phyloP scores from a whole-genome alignment of 2,329 filamentous ascomycete species.

The Talaromyces rugulosus region DNA sequence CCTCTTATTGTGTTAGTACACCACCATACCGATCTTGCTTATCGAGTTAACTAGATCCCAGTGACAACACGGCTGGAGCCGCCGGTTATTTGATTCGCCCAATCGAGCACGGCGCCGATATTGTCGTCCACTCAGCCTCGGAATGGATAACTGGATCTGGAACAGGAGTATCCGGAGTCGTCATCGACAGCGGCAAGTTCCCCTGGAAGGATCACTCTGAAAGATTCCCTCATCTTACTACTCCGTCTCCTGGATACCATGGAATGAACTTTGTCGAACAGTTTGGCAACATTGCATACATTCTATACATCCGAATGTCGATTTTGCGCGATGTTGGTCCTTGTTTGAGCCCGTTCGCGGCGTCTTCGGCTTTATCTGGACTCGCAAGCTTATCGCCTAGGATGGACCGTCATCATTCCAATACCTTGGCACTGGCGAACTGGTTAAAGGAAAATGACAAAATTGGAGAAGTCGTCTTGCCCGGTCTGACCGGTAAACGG shows the following conservation, averaged over 20 bases:
- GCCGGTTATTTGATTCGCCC: slow-evolving; percentile 80
- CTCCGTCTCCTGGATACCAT: slow-evolving; percentile 79
- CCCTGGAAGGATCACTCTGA: slow-evolving; percentile 65
- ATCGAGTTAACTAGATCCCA: neutral
- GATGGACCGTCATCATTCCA: slow-evolving; percentile 72
- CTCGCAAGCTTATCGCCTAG: slow-evolving; percentile 75
- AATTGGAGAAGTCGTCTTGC: slow-evolving; percentile 80
- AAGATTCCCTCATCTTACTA: slow-evolving; percentile 77
- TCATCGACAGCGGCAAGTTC: slow-evolving; percentile 82
- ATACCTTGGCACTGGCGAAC: slow-evolving; percentile 66
- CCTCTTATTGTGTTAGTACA: slow-evolving; percentile 52
- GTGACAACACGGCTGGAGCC: slow-evolving; percentile 81
- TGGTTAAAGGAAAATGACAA: slow-evolving; percentile 72
- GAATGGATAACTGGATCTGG: slow-evolving; percentile 94
- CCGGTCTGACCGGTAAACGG: slow-evolving; percentile 45
- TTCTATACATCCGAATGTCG: slow-evolving; percentile 73
- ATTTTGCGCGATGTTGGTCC: slow-evolving; percentile 73
- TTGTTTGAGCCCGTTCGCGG: slow-evolving; percentile 74
- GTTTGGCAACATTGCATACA: slow-evolving; percentile 72
- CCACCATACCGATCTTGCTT: neutral
- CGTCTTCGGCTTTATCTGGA: slow-evolving; percentile 71
- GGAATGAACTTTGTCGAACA: slow-evolving; percentile 85
- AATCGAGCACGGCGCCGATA: slow-evolving; percentile 82
- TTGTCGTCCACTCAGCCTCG: slow-evolving; percentile 83
- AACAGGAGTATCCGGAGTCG: slow-evolving; percentile 76